Percentiles rank a stretch among this genome's conserved stretches.
phyloP scores from a whole-genome alignment of 176 grass and related monocot species.

The Oryza officinalis region DNA sequence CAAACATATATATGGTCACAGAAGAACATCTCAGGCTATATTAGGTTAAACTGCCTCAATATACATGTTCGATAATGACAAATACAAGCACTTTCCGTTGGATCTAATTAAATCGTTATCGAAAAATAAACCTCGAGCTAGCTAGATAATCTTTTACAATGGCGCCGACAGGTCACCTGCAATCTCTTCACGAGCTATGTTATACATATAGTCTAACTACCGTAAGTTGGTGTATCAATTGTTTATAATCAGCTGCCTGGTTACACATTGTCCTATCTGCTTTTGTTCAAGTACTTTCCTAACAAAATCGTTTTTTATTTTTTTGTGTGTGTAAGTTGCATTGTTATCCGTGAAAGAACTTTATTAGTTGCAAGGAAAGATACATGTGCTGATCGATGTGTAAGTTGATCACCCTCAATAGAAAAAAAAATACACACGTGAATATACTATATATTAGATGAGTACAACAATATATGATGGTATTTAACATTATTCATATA shows the following conservation, averaged over 20 bases:
- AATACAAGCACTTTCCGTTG: constrained; percentile 2
- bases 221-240: constrained; percentile 4
- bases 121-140: neutral
- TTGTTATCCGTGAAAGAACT: neutral
- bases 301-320: neutral
- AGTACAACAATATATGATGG: neutral
- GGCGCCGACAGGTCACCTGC: constrained; percentile 20
- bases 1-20: too few species aligned
- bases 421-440: neutral
- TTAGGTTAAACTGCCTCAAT: neutral
- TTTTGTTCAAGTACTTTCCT: constrained; percentile 20
- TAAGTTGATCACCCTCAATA: neutral
- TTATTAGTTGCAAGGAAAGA: neutral
- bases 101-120: neutral
- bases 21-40: neutral
- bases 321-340: neutral
- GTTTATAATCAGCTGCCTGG: constrained; percentile 2
- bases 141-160: neutral
- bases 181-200: neutral
- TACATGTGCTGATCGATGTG: neutral
- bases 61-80: neutral
- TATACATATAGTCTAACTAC: constrained; percentile 5
- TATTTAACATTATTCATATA: neutral
- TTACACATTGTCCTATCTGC: neutral
- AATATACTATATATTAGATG: neutral